phyloP scores from a whole-genome alignment of 2,329 filamentous ascomycete genomes.

The Dichotomopilus funicola region DNA sequence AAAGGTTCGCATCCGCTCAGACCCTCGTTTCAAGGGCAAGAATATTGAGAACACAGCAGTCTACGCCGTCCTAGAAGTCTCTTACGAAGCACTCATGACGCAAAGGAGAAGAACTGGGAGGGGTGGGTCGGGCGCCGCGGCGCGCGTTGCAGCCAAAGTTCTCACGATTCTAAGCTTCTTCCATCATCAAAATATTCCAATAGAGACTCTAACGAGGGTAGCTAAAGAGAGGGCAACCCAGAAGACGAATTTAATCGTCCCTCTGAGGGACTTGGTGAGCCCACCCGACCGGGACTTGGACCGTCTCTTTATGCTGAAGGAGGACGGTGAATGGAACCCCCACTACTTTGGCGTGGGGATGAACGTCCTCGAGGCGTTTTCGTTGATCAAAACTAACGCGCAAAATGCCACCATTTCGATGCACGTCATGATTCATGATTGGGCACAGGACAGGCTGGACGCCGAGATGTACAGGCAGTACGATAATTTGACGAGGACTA shows the following conservation, averaged over 20 bases:
- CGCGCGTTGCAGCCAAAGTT: slow-evolving; percentile 22
- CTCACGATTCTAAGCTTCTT: slow-evolving; percentile 27
- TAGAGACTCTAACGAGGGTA: slow-evolving; percentile 16
- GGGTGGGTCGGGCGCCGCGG: slow-evolving; percentile 4
- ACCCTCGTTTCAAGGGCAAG: slow-evolving; percentile 12
- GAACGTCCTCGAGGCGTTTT: slow-evolving; percentile 13
- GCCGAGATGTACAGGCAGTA: neutral
- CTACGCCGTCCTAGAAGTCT: slow-evolving; percentile 25
- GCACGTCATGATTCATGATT: slow-evolving; percentile 24
- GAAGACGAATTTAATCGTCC: neutral
- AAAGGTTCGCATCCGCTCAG: slow-evolving; percentile 13
- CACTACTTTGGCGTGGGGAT: neutral
- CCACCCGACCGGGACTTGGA: neutral
- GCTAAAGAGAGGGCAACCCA: neutral
- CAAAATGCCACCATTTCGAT: slow-evolving; percentile 14
- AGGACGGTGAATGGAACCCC: slow-evolving; percentile 7
- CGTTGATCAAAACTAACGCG: slow-evolving; percentile 17
- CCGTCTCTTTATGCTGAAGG: neutral
- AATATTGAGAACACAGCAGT: slow-evolving; percentile 18
- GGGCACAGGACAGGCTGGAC: slow-evolving; percentile 20
- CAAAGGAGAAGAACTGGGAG: slow-evolving; percentile 8
- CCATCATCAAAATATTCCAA: slow-evolving; percentile 22
- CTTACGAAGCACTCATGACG: slow-evolving; percentile 18
- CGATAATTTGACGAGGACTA: neutral
- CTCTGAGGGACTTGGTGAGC: neutral